Base-by-base conservation (phyloP, 495 filamentous ascomycete species). In the Aspergillus funiculosus region DNA sequence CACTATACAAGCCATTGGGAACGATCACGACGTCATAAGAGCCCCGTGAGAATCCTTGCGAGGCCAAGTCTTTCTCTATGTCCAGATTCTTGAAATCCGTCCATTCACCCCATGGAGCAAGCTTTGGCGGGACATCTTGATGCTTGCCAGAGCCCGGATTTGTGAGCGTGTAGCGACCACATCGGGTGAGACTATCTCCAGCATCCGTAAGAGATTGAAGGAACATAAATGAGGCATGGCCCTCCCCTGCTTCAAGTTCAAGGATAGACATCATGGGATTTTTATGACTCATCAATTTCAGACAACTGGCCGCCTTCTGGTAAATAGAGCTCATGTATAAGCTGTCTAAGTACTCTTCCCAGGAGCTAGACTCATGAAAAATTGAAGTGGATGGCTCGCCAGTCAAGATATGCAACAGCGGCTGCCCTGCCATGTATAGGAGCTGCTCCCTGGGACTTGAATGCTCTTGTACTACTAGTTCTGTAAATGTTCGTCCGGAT, bases 11-110 rank as follows among this genome's bases (percentile, higher is more conserved):
- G 2, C 65, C 69, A 48, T 69, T 59, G 3, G 65, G 47, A 5
- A 66, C 61, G 7, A 78, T 51, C 13, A 77, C 56, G 0, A 77
- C 36, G 43, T 78, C 73, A 43, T 63, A 77, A 0, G 39, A 43
- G 6, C 39, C 36, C 6, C 45, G 39, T 7, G 50, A 46, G 36
- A 68, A 61, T 2, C 63, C 69, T 29, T 75, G 69, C 4, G 52
- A 34, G 0, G 48, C 1, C 2, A 64, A 57, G 35, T 73, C 58
- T 5, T 52, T 40, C 3, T 43, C 39, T 7, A 74, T 63, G 43
- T 74, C 66, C 5, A 78, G 54, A 9, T 43, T 51, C 41, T 58
- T 51, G 45, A 59, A 73, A 1, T 61, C 54, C 8, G 71, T 53
- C 35, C 53, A 49, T 3, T 57, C 41, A 7, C 50, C 26, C 63